Base-by-base conservation (phyloP, 768 basidiomycete genomes). In the Termitomyces titanicus region DNA sequence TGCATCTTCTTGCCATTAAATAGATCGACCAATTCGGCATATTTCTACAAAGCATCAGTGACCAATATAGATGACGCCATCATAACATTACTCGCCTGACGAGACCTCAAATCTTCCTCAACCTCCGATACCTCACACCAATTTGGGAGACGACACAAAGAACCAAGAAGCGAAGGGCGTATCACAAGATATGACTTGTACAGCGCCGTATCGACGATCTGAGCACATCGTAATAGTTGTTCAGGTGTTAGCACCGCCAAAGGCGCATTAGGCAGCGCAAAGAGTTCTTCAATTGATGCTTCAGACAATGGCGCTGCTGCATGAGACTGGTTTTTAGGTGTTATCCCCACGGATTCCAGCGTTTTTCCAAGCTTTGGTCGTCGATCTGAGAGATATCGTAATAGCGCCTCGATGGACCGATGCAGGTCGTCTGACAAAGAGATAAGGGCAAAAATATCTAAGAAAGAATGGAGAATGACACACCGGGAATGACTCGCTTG, bases 1-100 rank as follows among this genome's bases (percentile, higher is more conserved):
- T 99, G 97, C 93, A 96, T 97, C 73, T 90, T 89, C 77, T 94
- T 94, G 34, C 93, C 94, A 61, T 92, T 84, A 66, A 98, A 99
- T 29, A 98, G 71, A 67, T 92, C 92, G 44, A 92, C 84, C 35
- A 99, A 79, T 66, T 98, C 97, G 0, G 85, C 80, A 66, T 84
- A 92, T 87, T 94, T 96, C 95, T 98, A 53, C 10, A 59, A 48
- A 38, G 45, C 44, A 20, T 46, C n/a, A 44, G 17, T 45, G 39
- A 47, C 10, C 20, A 18, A 50, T 31, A 34, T 20, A 31, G 9
- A 40, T 38, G 17, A 22, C 8, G 7, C 2, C 17, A 27, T 42
- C 17, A 22, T 13, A 2, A 44, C 31, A 79, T 29, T 53, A 17
- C 2, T 54, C 51, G 92, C 95, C 83, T 89, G 86, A 34, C 88